Evolutionary conservation across 75 land plant genomes (phyloP), one percentile per base, ranked within the genome.

Genomic region (Sequoia sempervirens): DNA sequence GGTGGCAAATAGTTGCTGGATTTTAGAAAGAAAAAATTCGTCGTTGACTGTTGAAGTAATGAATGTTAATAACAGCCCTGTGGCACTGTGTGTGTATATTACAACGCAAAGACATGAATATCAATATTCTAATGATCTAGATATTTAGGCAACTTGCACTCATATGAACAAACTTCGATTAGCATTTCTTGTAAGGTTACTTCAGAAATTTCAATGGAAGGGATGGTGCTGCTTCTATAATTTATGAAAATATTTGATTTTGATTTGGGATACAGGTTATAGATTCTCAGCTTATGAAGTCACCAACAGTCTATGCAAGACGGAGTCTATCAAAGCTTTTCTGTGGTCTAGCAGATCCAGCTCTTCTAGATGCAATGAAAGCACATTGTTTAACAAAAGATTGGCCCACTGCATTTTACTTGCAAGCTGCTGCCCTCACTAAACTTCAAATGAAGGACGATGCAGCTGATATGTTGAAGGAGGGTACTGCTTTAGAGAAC

Each of bases 301-400:
- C 90, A 15, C 90, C 90, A 13, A 89, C 90, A 38, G 88, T 89
- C 1, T 87, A 87, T 84, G 88, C 89, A 54, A 83, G 90, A 78
- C 79, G 90, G 47, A 87, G 90, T 79, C 37, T 87, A 43, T 82
- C 90, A 30, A 82, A 89, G 50, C 72, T 89, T 68, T 38, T 86
- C 18, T 87, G 69, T 58, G 83, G 86, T 52, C 88, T 79, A 81
- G 46, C 88, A 40, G 89, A 89, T 5, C 82, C 86, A 73, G 88
- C 90, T 28, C 83, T 89, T n/a, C 85, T 85, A 41, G 90, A 89
- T 80, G 90, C 86, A 64, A 89, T 89, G 90, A 88, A 84, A 84
- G 90, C 88, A 20, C 86, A 89, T 47, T 84, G 81, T 79, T 86
- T 84, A 20, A 81, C 82, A 53, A 83, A 83, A 1, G 90, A 89